Evolutionary conservation across 2,329 filamentous ascomycete genomes (phyloP).

Genomic region (Aspergillus ruber): DNA sequence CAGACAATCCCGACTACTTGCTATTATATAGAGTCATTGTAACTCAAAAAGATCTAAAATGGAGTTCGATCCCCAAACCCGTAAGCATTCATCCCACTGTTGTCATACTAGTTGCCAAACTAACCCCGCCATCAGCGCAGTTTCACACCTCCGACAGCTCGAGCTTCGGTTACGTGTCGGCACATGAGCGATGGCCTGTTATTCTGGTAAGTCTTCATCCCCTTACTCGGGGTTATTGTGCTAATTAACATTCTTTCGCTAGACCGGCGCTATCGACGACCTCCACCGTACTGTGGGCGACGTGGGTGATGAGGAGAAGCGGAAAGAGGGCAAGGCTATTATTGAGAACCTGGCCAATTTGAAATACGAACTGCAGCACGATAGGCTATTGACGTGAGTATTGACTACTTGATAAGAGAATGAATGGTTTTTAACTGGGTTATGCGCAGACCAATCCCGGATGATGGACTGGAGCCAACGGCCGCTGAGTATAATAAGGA

Average conservation of each 20-base stretch:
- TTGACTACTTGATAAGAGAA: neutral
- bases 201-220: conserved; percentile 63
- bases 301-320: conserved; percentile 52
- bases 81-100: conserved; percentile 42
- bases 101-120: conserved; percentile 5
- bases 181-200: conserved; percentile 82
- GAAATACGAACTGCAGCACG: conserved; percentile 93
- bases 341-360: conserved; percentile 70
- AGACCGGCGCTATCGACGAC: conserved; percentile 93
- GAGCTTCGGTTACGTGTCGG: conserved; percentile 83
- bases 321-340: conserved; percentile 78
- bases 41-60: conserved; percentile 46
- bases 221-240: conserved; percentile 1
- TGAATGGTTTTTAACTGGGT: conserved; percentile 1
- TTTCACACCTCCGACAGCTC: conserved; percentile 73
- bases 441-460: conserved; percentile 56
- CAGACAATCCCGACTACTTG: no score
- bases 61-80: conserved; percentile 68
- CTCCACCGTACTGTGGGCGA: conserved; percentile 59
- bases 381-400: conserved; percentile 67
- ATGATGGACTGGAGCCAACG: conserved; percentile 67
- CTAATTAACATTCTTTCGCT: conserved; percentile 2
- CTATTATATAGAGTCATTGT: no score
- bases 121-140: conserved; percentile 49
- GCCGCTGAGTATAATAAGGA: conserved; percentile 80